Percentiles rank a stretch among this genome's conserved stretches.
phyloP scores from a whole-genome alignment of 2,329 filamentous ascomycete genomes.

The Polytolypa hystricis region DNA sequence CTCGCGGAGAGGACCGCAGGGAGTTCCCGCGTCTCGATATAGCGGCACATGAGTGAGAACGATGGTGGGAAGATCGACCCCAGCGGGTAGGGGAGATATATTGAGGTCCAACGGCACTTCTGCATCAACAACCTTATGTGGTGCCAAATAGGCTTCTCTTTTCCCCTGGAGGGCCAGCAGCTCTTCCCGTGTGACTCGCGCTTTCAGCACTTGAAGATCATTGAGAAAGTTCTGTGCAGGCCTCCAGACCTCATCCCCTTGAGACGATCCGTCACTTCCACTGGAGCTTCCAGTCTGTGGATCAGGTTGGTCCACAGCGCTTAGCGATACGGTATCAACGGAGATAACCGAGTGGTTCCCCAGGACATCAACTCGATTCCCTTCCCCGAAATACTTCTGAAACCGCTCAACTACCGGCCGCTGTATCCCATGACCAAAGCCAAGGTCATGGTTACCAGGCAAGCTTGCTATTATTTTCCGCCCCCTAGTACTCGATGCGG shows the following conservation, averaged over 20 bases:
- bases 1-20: constrained; percentile 79
- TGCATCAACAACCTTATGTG: constrained; percentile 50
- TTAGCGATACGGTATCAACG: constrained; percentile 78
- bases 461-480: constrained; percentile 73
- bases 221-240: constrained; percentile 69
- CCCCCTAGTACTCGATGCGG: constrained; percentile 51
- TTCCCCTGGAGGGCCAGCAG: constrained; percentile 54
- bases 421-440: constrained; percentile 79
- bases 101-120: constrained; percentile 29
- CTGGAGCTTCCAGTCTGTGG: constrained; percentile 34
- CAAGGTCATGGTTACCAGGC: constrained; percentile 90
- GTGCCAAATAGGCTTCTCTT: constrained; percentile 43
- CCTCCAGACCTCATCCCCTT: constrained; percentile 55
- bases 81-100: background rate
- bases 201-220: constrained; percentile 52
- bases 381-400: constrained; percentile 75
- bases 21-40: constrained; percentile 68
- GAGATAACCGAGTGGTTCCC: constrained; percentile 95
- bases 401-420: constrained; percentile 71
- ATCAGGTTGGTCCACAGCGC: constrained; percentile 54
- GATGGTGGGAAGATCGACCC: constrained; percentile 67
- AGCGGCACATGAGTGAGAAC: constrained; percentile 86
- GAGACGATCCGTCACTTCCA: constrained; percentile 40
- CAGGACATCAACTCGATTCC: constrained; percentile 82
- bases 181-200: constrained; percentile 57